These are phyloP conservation scores for Aphanomyces invadans DNA, from an alignment of 352 stramenopile species.

Conservation along the genomic window DNA sequence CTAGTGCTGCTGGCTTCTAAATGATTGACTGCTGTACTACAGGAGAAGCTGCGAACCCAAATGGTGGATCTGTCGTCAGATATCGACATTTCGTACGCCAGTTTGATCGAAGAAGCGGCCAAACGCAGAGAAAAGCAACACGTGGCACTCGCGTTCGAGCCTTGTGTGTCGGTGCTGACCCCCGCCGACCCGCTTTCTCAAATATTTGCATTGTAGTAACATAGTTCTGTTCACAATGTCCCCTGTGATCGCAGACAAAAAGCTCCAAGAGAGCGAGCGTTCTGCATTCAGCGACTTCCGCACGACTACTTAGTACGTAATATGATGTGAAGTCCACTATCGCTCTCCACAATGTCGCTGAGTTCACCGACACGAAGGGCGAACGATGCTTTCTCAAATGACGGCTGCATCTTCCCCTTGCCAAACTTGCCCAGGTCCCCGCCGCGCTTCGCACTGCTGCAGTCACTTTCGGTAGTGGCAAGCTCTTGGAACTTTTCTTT, in stretches of 20 bases:
- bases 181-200: constrained; percentile 52
- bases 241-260: background rate
- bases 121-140: constrained; percentile 79
- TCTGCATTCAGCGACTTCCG: background rate
- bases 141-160: constrained; percentile 61
- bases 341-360: constrained; percentile 91
- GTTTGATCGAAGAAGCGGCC: constrained; percentile 63
- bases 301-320: constrained; percentile 63
- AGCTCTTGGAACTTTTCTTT: constrained; percentile 78
- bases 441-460: constrained; percentile 85
- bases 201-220: constrained; percentile 74
- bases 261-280: too few species aligned
- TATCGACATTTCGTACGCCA: constrained; percentile 78
- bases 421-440: constrained; percentile 86
- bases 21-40: background rate
- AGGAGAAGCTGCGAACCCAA: constrained; percentile 63
- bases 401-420: constrained; percentile 87
- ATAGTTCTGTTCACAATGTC: too few species aligned
- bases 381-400: constrained; percentile 90
- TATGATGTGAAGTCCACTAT: constrained; percentile 96
- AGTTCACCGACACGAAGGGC: constrained; percentile 89
- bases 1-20: too few species aligned
- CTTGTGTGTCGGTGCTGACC: constrained; percentile 51
- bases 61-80: constrained; percentile 64
- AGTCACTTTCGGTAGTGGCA: constrained; percentile 83